Evolutionary conservation across 441 rosid genomes (phyloP), one percentile per base, ranked within the genome.

Genomic region (Manihot esculenta): DNA sequence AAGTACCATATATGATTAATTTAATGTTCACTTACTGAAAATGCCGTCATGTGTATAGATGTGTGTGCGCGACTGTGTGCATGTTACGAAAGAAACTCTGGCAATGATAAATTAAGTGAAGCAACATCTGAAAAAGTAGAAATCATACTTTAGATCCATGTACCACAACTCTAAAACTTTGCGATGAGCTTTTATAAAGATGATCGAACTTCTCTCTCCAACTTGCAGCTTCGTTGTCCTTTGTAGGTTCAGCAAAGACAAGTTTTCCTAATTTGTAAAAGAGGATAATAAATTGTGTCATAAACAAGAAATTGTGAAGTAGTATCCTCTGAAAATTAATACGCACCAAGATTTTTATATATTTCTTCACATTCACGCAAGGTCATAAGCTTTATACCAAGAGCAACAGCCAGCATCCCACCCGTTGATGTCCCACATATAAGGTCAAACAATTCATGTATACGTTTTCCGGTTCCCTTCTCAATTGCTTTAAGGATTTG

Each of bases 181-280:
- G 98, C 17, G 98, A 95, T 53, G 99, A 95, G 82, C 98, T 95
- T 85, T 93, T 95, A 74, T 95, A 93, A 74, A 95, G 91, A 75
- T 89, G 97, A 81, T 93, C 99, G 81, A 93, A 80, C 83, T 91
- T 95, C 80, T 95, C 99, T 81, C 97, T 88, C 99, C 99, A 95
- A 72, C 92, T 89, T 72, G 98, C 99, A 77, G 97, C 93, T 86
- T 95, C 99, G 79, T 86, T 90, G 71, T 95, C 99, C 89, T 88
- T 95, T 68, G 84, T 88, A 77, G 97, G 84, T 82, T 95, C 99
- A 77, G 98, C 96, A 66, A 93, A 95, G 62, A 95, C 99, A 83
- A 93, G 99, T 84, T 95, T 95, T 72, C 98, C 99, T 95, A 64
- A 63, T 70, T 73, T 68, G 62, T 49, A 72, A 56, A 75, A 58